Evolutionary conservation across 2,329 filamentous ascomycete genomes (phyloP).

Genomic region (Calcarisporium arbuscula): DNA sequence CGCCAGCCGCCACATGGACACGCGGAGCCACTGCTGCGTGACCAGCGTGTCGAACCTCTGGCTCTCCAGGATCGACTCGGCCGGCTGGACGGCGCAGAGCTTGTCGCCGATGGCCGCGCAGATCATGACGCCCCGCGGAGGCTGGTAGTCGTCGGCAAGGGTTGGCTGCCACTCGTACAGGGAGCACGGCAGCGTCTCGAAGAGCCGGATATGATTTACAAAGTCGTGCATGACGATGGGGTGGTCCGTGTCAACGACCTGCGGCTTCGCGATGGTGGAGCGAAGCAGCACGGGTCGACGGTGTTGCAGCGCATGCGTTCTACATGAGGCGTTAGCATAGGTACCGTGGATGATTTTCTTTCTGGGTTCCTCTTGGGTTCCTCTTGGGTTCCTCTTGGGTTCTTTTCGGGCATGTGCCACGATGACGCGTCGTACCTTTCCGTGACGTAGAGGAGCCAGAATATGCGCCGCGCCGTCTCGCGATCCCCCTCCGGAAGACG

Average conservation of each 20-base stretch:
- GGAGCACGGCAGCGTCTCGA: slow-evolving; percentile 20
- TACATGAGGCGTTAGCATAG: slow-evolving; percentile 4
- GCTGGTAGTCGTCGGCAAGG: slow-evolving; percentile 13
- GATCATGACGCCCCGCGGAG: slow-evolving; percentile 16
- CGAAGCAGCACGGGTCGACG: slow-evolving; percentile 22
- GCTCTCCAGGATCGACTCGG: slow-evolving; percentile 22
- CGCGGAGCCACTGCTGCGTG: slow-evolving; percentile 25
- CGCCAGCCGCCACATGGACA: slow-evolving; percentile 24
- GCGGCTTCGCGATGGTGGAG: slow-evolving; percentile 22
- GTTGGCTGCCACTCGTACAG: slow-evolving; percentile 25
- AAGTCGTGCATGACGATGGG: slow-evolving; percentile 27
- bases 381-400: too few species aligned
- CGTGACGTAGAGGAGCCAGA: slow-evolving; percentile 29
- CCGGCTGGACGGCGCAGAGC: slow-evolving; percentile 19
- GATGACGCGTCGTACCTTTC: slow-evolving; percentile 15
- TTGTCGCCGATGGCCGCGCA: slow-evolving; percentile 19
- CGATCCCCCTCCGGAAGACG: slow-evolving; percentile 15
- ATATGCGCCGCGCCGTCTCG: slow-evolving; percentile 21
- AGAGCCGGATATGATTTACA: slow-evolving; percentile 24
- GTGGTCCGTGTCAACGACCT: slow-evolving; percentile 23
- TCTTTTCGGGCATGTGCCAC: too few species aligned
- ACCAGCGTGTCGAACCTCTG: slow-evolving; percentile 26
- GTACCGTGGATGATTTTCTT: background rate
- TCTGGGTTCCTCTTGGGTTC: too few species aligned
- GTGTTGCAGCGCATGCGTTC: slow-evolving; percentile 24